Base-by-base conservation (phyloP, 495 filamentous ascomycete species). In the Choiromyces venosus region DNA sequence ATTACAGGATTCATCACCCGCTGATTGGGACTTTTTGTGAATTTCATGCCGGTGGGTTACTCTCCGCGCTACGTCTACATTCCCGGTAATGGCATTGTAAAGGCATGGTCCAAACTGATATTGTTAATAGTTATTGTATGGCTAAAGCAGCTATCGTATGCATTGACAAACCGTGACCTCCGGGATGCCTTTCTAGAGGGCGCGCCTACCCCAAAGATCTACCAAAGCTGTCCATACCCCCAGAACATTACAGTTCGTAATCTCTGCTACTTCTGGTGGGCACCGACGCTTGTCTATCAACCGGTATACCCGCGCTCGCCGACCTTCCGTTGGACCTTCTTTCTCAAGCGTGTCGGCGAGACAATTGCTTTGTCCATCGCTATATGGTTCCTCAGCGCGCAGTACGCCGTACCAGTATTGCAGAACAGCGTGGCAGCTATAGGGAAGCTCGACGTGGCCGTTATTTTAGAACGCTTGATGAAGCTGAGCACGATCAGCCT, bases 221-320 rank as follows among this genome's bases (percentile, higher is more conserved):
- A 99, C 83, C 82, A 84, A 2, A 79, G 87, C n/a, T 95, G 92
- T 76, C 92, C 94, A 0, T 99, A 98, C 78, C 95, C 95, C 0
- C 81, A 86, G 46, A 99, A 98, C 83, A 91, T 98, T 81, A 97
- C 92, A 8, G 85, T 96, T 72, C 80, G 85, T 7, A 99, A 99
- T 81, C 84, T 99, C 8, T 86, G 84, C 56, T 99, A 98, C 83
- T 99, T 98, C 78, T 97, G 95, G 93, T 93, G 93, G 87, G 95
- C 95, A 0, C 95, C 95, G 1, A 99, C 95, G 0, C 86, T 99
- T 33, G 91, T 98, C 68, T 99, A 99, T 83, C 95, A 99, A 83
- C 94, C 95, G 1, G 92, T 96, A 16, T 99, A 99, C 80, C 95
- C 95, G 16, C 91, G 93, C 61, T 91, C 90, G 21, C 81, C 85